Evolutionary conservation across 2,329 filamentous ascomycete species (phyloP), one percentile per base, ranked within the genome.

Genomic region (Penicillium sp.): DNA sequence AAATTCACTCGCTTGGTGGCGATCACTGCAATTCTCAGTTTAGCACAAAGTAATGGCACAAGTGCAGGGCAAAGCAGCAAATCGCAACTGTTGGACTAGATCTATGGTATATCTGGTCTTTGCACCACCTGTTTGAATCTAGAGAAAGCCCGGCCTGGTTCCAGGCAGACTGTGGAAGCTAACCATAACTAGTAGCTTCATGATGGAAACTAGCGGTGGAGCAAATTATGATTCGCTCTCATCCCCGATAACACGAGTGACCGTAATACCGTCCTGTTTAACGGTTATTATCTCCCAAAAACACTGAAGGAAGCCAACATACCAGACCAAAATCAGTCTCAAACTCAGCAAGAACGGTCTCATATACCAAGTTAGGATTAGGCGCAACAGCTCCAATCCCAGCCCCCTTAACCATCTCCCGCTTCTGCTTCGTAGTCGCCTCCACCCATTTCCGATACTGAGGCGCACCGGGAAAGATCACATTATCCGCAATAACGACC

Each of bases 401-500:
- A 29, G 29, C 3, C 2, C 29, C 53, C 21, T 52, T 33, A 1
- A 60, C 27, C 29, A 64, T 43, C 21, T 45, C 44, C 16, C 44
- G 56, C 52, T 62, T 65, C 23, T 60, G 42, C 29, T 25, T 29
- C 5, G 59, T 54, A 11, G 53, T 60, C 2, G 61, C 54, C 35
- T 63, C 48, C 7, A 65, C 57, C 62, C 62, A 65, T 26, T 59
- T 48, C n/a, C 60, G 14, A 53, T 63, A 65, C 13, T 58, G 35
- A 19, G 61, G 59, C 1, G 61, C 61, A 25, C 62, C 61, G n/a
- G 61, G 61, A 42, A 62, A 54, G 11, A 65, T 62, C 11, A 62
- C 47, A 58, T 63, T 65, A 50, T 63, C 62, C 6, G 62, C 62
- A 19, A 64, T 7, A 2, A 63, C 10, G 13, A 62, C 21, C 3